These are phyloP conservation scores for Polyporus arcularius DNA, from an alignment of 768 basidiomycete genomes.

Conservation along the genomic window DNA sequence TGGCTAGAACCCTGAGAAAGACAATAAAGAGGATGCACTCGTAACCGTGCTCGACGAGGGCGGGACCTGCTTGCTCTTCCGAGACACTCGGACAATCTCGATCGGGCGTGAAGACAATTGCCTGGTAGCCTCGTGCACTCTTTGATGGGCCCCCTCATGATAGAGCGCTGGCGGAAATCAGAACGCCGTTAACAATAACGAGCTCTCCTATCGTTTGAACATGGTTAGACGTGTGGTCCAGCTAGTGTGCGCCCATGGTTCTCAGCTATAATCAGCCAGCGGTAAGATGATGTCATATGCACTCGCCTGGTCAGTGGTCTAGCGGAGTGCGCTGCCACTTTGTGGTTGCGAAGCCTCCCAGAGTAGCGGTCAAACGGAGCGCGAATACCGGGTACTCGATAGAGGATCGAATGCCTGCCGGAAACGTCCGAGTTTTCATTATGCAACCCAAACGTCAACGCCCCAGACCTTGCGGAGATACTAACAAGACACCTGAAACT, in stretches of 20 bases:
- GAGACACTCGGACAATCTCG: slow-evolving; percentile 6
- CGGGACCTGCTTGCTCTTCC: neutral
- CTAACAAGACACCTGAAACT: neutral
- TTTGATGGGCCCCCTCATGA: slow-evolving; percentile 3
- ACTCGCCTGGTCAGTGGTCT: neutral
- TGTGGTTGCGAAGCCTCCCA: neutral
- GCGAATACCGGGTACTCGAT: neutral
- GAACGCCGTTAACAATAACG: neutral
- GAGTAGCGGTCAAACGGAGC: neutral
- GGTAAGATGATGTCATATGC: neutral
- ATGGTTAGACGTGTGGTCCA: neutral
- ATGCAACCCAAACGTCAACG: neutral
- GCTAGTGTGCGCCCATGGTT: neutral
- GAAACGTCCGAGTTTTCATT: neutral
- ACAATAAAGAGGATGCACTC: slow-evolving; percentile 7
- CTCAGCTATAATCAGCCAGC: neutral
- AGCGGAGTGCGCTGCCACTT: neutral
- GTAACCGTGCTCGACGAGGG: neutral
- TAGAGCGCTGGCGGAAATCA: slow-evolving; percentile 1
- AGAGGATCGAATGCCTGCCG: neutral
- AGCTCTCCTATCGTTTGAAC: neutral
- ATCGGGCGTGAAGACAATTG: slow-evolving; percentile 11
- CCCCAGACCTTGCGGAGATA: neutral
- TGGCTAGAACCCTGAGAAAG: neutral
- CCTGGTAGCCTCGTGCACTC: slow-evolving; percentile 15